These are phyloP conservation scores for Dendrobium chrysotoxum DNA, from an alignment of 106 monocot species.

Conservation along the genomic window DNA sequence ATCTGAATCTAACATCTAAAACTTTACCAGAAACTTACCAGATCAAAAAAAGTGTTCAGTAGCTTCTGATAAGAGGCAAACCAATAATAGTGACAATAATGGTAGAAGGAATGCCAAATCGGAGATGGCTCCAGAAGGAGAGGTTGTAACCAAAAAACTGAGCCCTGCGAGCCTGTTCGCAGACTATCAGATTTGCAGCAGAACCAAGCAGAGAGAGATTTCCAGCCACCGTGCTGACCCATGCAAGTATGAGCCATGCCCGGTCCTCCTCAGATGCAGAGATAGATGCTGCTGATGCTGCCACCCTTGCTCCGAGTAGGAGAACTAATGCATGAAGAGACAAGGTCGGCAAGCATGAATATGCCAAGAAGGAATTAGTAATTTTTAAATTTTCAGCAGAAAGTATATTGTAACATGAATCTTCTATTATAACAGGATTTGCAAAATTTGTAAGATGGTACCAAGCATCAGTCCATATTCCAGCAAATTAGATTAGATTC, in stretches of 20 bases:
- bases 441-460: too few species aligned
- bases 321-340: slow-evolving; percentile 18
- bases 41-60: slow-evolving; percentile 3
- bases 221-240: slow-evolving; percentile 42
- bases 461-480: too few species aligned
- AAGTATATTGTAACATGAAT: too few species aligned
- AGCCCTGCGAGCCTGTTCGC: slow-evolving; percentile 24
- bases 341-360: neutral
- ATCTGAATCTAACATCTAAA: neutral
- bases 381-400: neutral
- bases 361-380: neutral
- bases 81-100: slow-evolving; percentile 26
- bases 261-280: slow-evolving; percentile 22
- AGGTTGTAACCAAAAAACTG: slow-evolving; percentile 22
- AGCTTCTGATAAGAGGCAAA: slow-evolving; percentile 21
- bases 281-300: slow-evolving; percentile 24
- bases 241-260: slow-evolving; percentile 35
- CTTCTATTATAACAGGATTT: too few species aligned
- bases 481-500: too few species aligned
- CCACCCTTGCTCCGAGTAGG: slow-evolving; percentile 30
- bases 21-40: neutral
- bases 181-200: slow-evolving; percentile 33
- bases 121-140: slow-evolving; percentile 31
- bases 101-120: slow-evolving; percentile 29
- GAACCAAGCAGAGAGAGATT: slow-evolving; percentile 28